Evolutionary conservation across 192 early-diverging fungal species (phyloP), one percentile per base, ranked within the genome.

Genomic region (Coemansia reversa): DNA sequence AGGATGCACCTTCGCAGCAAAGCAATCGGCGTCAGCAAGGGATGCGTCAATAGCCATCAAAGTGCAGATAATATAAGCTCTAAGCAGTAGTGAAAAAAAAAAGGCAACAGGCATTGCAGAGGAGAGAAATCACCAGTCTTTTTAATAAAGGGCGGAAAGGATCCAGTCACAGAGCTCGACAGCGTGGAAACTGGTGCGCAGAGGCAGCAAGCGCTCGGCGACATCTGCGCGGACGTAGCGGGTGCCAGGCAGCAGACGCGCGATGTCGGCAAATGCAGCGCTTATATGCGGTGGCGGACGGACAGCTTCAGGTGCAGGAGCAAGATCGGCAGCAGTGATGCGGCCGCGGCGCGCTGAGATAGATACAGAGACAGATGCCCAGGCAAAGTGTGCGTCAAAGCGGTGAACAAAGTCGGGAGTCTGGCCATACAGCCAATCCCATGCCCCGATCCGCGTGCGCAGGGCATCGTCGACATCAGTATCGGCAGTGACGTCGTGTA

Each of bases 401-500:
- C 66, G 51, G 70, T 89, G 81, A 3, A 81, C 86, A 67, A 97
- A 97, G 66, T 91, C 87, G 25, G 95, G 95, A 7, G 95, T 96
- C 82, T 95, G 92, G 5, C 91, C 93, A 58, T 84, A 95, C 55
- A 87, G 89, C 94, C 95, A 98, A 27, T 94, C 89, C 91, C 91
- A 93, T 9, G 87, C 81, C 68, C 82, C 55, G 39, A 93, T 69
- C 24, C 86, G 72, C 2, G 71, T 61, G 3, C 51, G 66, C 50
- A 59, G 62, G 0, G 69, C 63, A 5, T 51, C 25, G 14, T 76
- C 72, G 23, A 60, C 54, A 39, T 62, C 50, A 0, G 51, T n/a
- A 7, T 18, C 20, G n/a, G 35, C 67, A 11, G 42, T 18, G 25
- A n/a, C 27, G 27, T 51, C 63, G 4, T 61, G 55, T 25, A 24